These are phyloP conservation scores for Isoetes taiwanensis DNA, from an alignment of 75 land plant species.

Conservation along the genomic window DNA sequence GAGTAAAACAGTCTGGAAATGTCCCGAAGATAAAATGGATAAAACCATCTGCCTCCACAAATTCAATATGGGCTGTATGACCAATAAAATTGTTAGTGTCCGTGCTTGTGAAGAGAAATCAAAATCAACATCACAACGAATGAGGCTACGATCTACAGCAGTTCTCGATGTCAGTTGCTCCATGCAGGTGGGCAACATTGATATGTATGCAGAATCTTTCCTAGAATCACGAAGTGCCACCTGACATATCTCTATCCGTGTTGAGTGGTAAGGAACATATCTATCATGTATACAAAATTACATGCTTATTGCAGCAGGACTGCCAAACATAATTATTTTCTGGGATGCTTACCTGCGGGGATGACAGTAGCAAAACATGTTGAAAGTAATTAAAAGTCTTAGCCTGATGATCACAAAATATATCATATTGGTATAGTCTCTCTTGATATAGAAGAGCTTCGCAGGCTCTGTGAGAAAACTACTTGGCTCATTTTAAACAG, in stretches of 20 bases:
- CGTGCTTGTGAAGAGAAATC: not conserved
- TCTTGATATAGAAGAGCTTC: too few species aligned
- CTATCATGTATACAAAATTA: too few species aligned
- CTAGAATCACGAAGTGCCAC: not conserved
- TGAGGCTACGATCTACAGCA: not conserved
- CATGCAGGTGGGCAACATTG: not conserved
- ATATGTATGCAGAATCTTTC: not conserved
- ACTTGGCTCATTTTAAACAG: slow-evolving; percentile 6
- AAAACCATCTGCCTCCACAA: slow-evolving; percentile 1
- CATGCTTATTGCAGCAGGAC: too few species aligned
- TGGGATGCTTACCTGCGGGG: slow-evolving; percentile 7
- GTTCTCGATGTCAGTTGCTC: not conserved
- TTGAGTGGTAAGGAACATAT: slow-evolving; percentile 1
- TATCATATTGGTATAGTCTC: too few species aligned
- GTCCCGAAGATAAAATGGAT: not conserved
- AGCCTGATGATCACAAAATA: not conserved
- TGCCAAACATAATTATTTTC: too few species aligned
- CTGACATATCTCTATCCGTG: slow-evolving; percentile 6
- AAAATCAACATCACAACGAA: not conserved
- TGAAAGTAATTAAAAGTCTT: not conserved
- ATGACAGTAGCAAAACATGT: not conserved
- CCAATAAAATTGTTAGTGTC: slow-evolving; percentile 1
- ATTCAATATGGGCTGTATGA: slow-evolving; percentile 3
- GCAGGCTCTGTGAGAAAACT: too few species aligned
- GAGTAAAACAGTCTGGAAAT: not conserved